These are phyloP conservation scores for Aspergillus tubingensis DNA, from an alignment of 2,329 filamentous ascomycete species.

Conservation along the genomic window DNA sequence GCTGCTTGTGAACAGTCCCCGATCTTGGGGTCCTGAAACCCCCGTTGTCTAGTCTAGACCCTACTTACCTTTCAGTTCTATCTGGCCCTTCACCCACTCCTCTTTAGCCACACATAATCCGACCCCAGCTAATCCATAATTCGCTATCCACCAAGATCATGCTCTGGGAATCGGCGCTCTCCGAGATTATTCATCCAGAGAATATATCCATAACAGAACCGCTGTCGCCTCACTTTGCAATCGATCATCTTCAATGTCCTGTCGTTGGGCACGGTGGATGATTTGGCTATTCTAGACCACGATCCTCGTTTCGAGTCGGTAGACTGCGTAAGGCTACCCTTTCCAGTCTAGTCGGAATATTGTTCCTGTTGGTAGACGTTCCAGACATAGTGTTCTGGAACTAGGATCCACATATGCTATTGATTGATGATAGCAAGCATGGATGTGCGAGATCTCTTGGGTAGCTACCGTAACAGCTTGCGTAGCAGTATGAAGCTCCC, in stretches of 20 bases:
- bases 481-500: too few species aligned
- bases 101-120: neutral
- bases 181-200: neutral
- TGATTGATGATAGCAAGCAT: too few species aligned
- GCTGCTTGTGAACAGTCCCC: neutral
- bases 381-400: neutral
- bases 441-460: too few species aligned
- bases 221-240: neutral
- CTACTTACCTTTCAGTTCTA: neutral
- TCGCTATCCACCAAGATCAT: neutral
- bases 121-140: neutral
- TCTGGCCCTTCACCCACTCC: neutral
- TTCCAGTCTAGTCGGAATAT: neutral
- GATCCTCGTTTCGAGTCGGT: neutral
- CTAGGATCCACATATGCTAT: too few species aligned
- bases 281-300: neutral
- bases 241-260: neutral
- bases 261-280: neutral
- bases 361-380: neutral
- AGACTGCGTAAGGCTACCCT: neutral
- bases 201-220: neutral
- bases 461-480: too few species aligned
- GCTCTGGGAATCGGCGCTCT: neutral
- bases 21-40: neutral
- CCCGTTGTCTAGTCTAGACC: neutral